Conservation (phyloP, 2,329 filamentous ascomycete genomes). For the Sordariomycetes sp. region DNA sequence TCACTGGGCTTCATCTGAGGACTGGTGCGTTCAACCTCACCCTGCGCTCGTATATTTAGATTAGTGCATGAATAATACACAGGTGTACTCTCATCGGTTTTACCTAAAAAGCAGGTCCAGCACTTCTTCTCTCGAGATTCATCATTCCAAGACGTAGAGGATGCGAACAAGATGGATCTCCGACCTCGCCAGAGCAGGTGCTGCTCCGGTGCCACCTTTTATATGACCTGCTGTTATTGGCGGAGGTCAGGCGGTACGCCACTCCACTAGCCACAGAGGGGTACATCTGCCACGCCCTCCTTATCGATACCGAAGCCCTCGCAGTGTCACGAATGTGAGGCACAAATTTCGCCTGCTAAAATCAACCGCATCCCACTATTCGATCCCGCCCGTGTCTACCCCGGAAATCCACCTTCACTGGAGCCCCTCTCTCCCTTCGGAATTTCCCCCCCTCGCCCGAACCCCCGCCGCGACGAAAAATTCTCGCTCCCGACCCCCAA, state of each 20-base stretch:
- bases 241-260: neutral
- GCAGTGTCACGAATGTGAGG: slow-evolving; percentile 1
- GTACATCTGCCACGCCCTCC: slow-evolving; percentile 6
- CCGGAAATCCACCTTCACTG: slow-evolving; percentile 3
- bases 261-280: slow-evolving; percentile 8
- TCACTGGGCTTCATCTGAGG: no score
- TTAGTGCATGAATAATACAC: no score
- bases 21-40: no score
- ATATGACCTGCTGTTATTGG: no score
- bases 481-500: neutral
- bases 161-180: no score
- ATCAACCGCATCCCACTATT: slow-evolving; percentile 5
- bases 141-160: no score
- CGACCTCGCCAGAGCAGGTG: no score
- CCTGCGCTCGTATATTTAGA: no score
- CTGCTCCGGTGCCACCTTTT: no score
- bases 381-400: slow-evolving; percentile 4
- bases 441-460: slow-evolving; percentile 6
- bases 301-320: slow-evolving; percentile 8
- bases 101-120: no score
- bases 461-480: slow-evolving; percentile 8
- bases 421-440: neutral
- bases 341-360: slow-evolving; percentile 5
- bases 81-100: no score
- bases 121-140: no score